Evolutionary conservation across 139 green algal genomes (phyloP), one percentile per base, ranked within the genome.

Genomic region (Yamagishiella unicocca): DNA sequence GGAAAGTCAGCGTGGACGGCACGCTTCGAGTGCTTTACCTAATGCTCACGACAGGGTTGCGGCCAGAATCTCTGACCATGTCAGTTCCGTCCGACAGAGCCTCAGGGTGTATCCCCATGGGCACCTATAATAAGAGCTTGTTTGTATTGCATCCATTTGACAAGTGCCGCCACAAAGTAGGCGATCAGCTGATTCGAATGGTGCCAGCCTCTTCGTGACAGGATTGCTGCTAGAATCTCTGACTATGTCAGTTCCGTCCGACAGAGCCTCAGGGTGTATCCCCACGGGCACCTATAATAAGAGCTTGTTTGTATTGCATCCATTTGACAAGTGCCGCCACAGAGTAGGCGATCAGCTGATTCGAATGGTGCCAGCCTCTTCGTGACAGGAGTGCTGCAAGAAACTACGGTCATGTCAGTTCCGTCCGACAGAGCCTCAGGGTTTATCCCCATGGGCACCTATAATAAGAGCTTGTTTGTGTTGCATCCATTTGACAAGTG

Each of bases 401-500:
- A n/a, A n/a, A n/a, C n/a, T n/a, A 6, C 22, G 40, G 6, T 40
- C n/a, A 72, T 78, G 70, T 78, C 5, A 0, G 9, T 12, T 12
- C 70, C 70, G 40, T 78, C 70, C 70, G 70, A 78, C 70, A 55
- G 40, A 24, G 38, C 40, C 22, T 24, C 40, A 42, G 70, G 70
- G 70, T 76, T 55, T 27, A n/a, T 58, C 14, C 70, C 70, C 70
- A 8, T 37, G 33, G 7, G 40, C 22, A 40, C 70, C 70, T 78
- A 78, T 78, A 78, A 78, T 78, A 45, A 58, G 24, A 78, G 40
- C 2, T 40, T 2, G 12, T 42, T 19, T 29, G 2, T 80, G 29
- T 80, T 5, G 72, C 72, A 80, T 12, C 72, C 27, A 38, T 80
- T 80, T 80, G 72, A 80, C 72, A 62, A 43, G 27, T 19, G 38